Evolutionary conservation across 164 flowering plant genomes (phyloP).

Genomic region (Akebia trifoliata): DNA sequence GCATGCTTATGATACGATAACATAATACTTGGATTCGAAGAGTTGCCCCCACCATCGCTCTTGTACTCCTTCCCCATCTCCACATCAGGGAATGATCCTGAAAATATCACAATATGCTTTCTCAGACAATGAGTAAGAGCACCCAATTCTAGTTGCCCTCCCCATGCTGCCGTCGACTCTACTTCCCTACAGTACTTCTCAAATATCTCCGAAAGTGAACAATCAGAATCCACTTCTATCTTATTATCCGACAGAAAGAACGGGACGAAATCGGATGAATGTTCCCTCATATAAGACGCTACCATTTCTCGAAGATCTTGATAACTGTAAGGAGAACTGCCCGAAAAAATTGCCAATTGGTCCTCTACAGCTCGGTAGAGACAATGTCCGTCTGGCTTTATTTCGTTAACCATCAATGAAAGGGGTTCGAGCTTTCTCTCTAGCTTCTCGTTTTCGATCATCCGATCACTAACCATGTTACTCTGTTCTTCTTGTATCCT

Average conservation of each 20-base stretch:
- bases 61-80: constrained; percentile 97
- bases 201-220: constrained; percentile 47
- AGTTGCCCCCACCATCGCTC: constrained; percentile 22
- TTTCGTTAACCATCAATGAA: constrained; percentile 64
- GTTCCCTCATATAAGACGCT: constrained; percentile 72
- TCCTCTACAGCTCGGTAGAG: constrained; percentile 87
- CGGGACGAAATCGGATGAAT: constrained; percentile 66
- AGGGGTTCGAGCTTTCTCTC: constrained; percentile 73
- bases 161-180: constrained; percentile 90
- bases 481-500: constrained; percentile 87
- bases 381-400: constrained; percentile 94
- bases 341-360: constrained; percentile 55
- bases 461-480: constrained; percentile 60
- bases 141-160: constrained; percentile 90
- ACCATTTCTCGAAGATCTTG: constrained; percentile 74
- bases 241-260: constrained; percentile 68
- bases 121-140: constrained; percentile 80
- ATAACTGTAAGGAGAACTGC: constrained; percentile 62
- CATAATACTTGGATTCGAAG: constrained; percentile 43
- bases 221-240: constrained; percentile 42
- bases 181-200: constrained; percentile 74
- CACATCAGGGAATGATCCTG: constrained; percentile 91
- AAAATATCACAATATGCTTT: constrained; percentile 69
- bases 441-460: constrained; percentile 59
- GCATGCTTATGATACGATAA: constrained; percentile 83